Conservation (phyloP, 129 eudicot genomes). For the Pseudognaphalium luteoalbum region DNA sequence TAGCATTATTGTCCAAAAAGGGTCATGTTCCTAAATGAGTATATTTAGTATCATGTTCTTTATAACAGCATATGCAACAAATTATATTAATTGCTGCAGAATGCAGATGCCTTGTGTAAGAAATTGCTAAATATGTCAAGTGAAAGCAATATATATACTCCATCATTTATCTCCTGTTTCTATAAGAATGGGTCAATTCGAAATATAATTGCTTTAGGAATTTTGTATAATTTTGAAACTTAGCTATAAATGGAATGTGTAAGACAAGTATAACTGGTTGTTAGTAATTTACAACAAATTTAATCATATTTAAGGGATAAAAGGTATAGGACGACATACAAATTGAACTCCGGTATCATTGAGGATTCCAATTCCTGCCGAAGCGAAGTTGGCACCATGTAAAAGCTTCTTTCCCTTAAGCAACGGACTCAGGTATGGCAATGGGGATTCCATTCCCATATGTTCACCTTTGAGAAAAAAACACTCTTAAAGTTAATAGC, state of each 20-base stretch:
- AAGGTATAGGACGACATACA: slow-evolving; percentile 33
- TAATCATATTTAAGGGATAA: not conserved
- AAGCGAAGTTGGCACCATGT: slow-evolving; percentile 59
- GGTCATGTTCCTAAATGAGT: not conserved
- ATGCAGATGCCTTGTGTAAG: not conserved
- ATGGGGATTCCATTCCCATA: slow-evolving; percentile 39
- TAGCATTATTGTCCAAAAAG: not conserved
- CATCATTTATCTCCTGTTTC: too few species aligned
- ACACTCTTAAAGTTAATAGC: not conserved
- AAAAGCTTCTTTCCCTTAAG: slow-evolving; percentile 39
- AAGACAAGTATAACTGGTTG: too few species aligned
- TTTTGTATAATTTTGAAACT: too few species aligned
- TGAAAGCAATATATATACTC: not conserved
- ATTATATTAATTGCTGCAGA: not conserved
- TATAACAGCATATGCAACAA: not conserved
- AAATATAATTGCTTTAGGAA: too few species aligned
- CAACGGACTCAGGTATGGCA: slow-evolving; percentile 49
- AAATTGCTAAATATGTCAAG: not conserved
- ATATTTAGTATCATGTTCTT: not conserved
- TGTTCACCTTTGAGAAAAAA: slow-evolving; percentile 27
- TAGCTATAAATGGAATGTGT: too few species aligned
- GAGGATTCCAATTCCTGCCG: slow-evolving; percentile 48
- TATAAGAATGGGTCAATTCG: too few species aligned
- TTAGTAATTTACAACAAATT: too few species aligned
- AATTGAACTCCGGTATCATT: slow-evolving; percentile 55